These are phyloP conservation scores for Sergeia podlipaevii DNA, from an alignment of 208 protist genomes.

Conservation along the genomic window DNA sequence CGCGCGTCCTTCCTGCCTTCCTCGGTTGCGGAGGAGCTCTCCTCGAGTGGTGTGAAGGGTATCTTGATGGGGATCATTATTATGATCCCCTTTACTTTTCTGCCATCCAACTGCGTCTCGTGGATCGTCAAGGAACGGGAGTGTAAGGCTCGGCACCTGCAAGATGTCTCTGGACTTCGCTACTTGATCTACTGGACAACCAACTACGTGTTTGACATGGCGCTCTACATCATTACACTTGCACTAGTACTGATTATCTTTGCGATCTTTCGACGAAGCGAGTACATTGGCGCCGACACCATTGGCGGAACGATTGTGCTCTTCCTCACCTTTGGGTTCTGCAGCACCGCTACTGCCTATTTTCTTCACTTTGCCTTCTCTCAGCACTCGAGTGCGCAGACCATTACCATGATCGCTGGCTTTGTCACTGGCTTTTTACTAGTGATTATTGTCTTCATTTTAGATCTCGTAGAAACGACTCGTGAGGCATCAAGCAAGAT, in stretches of 20 bases:
- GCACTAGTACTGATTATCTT: constrained; percentile 12
- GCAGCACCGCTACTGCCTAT: constrained; percentile 12
- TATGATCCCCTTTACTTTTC: constrained; percentile 38
- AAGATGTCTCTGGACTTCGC: constrained; percentile 38
- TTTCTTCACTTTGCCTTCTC: constrained; percentile 17
- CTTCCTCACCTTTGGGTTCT: constrained; percentile 17
- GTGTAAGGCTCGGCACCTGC: constrained; percentile 39
- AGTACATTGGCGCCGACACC: constrained; percentile 14
- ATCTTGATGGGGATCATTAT: constrained; percentile 14
- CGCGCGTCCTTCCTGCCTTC: too few species aligned
- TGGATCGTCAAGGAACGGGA: constrained; percentile 55
- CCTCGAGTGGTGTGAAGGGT: not conserved
- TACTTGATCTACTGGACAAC: constrained; percentile 33
- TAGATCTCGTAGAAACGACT: constrained; percentile 13
- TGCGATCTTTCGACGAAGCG: constrained; percentile 16
- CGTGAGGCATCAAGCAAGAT: constrained; percentile 8
- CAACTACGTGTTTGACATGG: constrained; percentile 29
- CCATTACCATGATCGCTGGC: constrained; percentile 22
- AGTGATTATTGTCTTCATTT: constrained; percentile 17
- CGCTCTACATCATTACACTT: constrained; percentile 13
- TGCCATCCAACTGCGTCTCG: constrained; percentile 27
- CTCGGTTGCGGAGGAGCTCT: too few species aligned
- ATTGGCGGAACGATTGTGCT: constrained; percentile 16
- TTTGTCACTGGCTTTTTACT: constrained; percentile 30
- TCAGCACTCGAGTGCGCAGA: constrained; percentile 23